A percentile compares a stretch with the other conserved stretches of the same genome.
phyloP scores from a whole-genome alignment of 2,329 filamentous ascomycete species.

The Phialocephala subalpina region DNA sequence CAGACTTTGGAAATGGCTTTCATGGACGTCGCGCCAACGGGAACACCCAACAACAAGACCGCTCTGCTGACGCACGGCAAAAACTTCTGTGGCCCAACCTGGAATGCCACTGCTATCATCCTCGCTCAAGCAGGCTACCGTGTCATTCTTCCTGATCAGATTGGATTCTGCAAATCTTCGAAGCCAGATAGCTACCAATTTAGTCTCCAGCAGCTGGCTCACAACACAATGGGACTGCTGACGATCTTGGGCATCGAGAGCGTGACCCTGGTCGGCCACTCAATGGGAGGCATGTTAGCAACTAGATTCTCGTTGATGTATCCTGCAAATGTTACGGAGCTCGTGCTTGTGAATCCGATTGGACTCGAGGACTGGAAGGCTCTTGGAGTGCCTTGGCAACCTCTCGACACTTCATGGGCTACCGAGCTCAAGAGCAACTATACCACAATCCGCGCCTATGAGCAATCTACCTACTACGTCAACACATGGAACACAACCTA shows the following conservation, averaged over 20 bases:
- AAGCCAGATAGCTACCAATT: conserved; percentile 61
- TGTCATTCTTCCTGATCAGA: conserved; percentile 60
- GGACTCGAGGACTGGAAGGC: conserved; percentile 39
- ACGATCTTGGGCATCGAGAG: conserved; percentile 51
- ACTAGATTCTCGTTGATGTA: conserved; percentile 60
- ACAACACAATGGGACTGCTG: conserved; percentile 59
- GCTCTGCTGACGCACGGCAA: conserved; percentile 60
- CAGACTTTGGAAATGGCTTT: conserved; percentile 59
- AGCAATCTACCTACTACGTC: conserved; percentile 58
- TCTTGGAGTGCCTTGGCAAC: conserved; percentile 56
- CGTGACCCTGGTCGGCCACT: conserved; percentile 60
- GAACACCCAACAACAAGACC: conserved; percentile 41
- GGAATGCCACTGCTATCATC: conserved; percentile 55
- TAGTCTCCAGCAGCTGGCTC: conserved; percentile 58
- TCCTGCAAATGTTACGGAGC: conserved; percentile 49
- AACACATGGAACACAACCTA: conserved; percentile 57
- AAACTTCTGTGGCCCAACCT: conserved; percentile 63
- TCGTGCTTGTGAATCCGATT: conserved; percentile 58
- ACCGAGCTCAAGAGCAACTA: conserved; percentile 52
- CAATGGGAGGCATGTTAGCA: conserved; percentile 62
- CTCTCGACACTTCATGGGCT: conserved; percentile 49
- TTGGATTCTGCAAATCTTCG: conserved; percentile 65
- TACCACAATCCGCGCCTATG: conserved; percentile 53
- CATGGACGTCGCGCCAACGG: conserved; percentile 57
- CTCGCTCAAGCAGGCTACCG: conserved; percentile 53